phyloP scores from a whole-genome alignment of 169 alveolate genomes.

The Toxoplasma gondii region DNA sequence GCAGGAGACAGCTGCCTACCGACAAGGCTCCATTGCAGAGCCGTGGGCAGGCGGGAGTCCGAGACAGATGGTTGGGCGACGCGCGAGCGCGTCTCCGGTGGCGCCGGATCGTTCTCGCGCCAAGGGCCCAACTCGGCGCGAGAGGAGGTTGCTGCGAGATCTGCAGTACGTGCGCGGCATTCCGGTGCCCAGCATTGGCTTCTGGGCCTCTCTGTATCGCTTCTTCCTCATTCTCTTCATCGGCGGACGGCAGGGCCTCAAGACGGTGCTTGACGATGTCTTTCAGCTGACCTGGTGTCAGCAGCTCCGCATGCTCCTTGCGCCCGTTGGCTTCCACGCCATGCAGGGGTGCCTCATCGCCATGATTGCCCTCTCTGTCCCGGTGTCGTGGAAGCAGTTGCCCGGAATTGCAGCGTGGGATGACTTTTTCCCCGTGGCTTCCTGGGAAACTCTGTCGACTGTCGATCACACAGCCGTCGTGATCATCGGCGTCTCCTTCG shows the following conservation, averaged over 20 bases:
- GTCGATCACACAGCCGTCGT: conserved; percentile 5
- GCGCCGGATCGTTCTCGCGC: background rate
- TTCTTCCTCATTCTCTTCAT: background rate
- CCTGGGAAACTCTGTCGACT: background rate
- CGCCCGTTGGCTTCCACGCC: conserved; percentile 16
- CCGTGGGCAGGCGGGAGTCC: background rate
- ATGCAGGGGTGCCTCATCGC: conserved; percentile 15
- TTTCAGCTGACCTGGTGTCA: background rate
- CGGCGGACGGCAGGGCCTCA: background rate
- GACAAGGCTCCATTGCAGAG: background rate
- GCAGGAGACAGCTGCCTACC: background rate
- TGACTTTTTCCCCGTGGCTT: conserved; percentile 39
- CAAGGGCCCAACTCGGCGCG: conserved; percentile 13
- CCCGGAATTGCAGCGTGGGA: conserved; percentile 15
- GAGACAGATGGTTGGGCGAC: background rate
- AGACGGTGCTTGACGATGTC: conserved; percentile 26
- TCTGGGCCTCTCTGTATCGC: background rate
- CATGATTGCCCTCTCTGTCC: conserved; percentile 11
- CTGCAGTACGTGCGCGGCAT: conserved; percentile 15
- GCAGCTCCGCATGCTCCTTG: conserved; percentile 49
- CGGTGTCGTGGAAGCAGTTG: background rate
- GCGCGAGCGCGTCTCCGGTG: background rate
- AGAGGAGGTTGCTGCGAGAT: conserved; percentile 9
- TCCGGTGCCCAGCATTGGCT: background rate
- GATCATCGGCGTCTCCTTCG: conserved; percentile 4